Base-by-base conservation (phyloP, 208 protist genomes). In the Acanthamoeba sp. region DNA sequence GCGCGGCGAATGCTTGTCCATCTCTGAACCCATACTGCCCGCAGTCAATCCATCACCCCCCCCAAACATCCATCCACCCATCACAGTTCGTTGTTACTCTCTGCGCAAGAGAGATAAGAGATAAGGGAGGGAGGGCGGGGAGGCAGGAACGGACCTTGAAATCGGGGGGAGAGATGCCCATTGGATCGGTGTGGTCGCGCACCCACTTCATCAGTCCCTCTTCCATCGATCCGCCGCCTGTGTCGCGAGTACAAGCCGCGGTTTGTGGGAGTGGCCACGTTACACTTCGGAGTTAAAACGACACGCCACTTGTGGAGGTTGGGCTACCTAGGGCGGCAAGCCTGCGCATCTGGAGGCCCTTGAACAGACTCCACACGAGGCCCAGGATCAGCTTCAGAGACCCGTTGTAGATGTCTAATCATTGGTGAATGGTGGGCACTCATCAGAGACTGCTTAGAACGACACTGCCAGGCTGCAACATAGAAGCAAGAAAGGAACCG, bases 321-420 rank as follows among this genome's bases (percentile, higher is more conserved):
- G 66, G 27, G 27, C n/a, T 27, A 32, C 27, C 66, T 18, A 10
- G 4, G 66, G 32, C 4, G 27, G 66, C 34, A 12, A 76, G 7
- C 2, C 66, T 7, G 66, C 66, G 66, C 42, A 45, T 45, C 22
- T 57, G 76, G 34, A 85, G 4, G 22, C n/a, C 76, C 45, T 57
- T 45, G 10, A 85, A 55, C 18, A 85, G 76, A 27, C 76, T 85
- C 76, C 76, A 85, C n/a, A 57, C 45, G 76, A 85, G 76, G 45
- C 76, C 76, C 76, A 85, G 32, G 24, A 85, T 85, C 20, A 85
- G 76, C 76, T 85, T 85, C 24, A 85, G 24, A 6, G 52, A 57
- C 5, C 42, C 40, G 32, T 48, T 59, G 42, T 59, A 85, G 24
- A 85, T 55, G 22, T 85, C 69, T 78, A 64, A 24, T 24, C 16